Evolutionary conservation across 768 basidiomycete genomes (phyloP), one percentile per base, ranked within the genome.

Genomic region (Pulveroboletus ravenelii): DNA sequence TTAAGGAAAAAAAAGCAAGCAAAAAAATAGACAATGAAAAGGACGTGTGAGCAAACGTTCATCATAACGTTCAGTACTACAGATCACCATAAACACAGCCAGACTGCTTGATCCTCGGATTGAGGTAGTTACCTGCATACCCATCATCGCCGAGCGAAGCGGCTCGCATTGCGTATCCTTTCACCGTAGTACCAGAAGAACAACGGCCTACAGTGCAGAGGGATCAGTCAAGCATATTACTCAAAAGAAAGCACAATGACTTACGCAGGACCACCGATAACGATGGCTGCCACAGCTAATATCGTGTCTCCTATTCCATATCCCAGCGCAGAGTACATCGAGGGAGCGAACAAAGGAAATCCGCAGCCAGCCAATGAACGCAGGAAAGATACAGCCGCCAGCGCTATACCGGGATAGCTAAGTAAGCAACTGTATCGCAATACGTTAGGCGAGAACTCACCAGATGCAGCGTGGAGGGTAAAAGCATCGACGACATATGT

Each of bases 291-390:
- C 9, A 62, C 74, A 0, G 86, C 86, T 6, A 90, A 72, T 3
- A 89, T 72, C 0, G 86, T 84, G 54, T 81, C 67, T 8, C 84
- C 85, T 52, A 81, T 84, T 0, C 87, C 88, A 49, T 83, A 85
- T 4, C 86, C 88, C 0, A 89, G 70, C 13, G 71, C 69, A 1
- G 70, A 63, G 65, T 78, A 89, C 80, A 89, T 85, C 34, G 76
- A 70, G 17, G 84, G 81, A 3, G 82, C 85, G 56, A 90, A 90
- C n/a, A 90, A 68, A 2, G 88, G 89, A 61, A 91, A 89, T 1
- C 76, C 81, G 47, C 87, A 89, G 0, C 88, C 88, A 1, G 80
- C 78, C 0, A 87, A 48, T 0, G 83, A 80, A 23, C 88, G 80
- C 13, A 88, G 62, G 61, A 66, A 84, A 0, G 82, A 69, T 17